These are phyloP conservation scores for Goffeauzyma gilvescens DNA, from an alignment of 768 basidiomycete genomes.

Conservation along the genomic window DNA sequence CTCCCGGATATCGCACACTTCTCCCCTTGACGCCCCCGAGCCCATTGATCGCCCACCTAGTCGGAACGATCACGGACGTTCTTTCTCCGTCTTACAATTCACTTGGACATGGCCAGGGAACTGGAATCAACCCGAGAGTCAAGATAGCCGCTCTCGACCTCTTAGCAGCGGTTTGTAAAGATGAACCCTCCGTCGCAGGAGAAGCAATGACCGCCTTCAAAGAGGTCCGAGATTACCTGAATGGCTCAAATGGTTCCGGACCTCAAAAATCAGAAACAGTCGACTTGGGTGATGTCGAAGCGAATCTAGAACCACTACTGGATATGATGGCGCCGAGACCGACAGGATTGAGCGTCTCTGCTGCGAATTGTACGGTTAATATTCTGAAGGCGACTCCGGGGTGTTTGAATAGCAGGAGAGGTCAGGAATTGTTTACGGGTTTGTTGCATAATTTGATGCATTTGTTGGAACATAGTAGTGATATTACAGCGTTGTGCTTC, in stretches of 20 bases:
- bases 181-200: slow-evolving; percentile 14
- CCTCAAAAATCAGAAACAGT: too few relatives aligned
- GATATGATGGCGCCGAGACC: background rate
- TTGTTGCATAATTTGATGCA: background rate
- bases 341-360: background rate
- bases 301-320: background rate
- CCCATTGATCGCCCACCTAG: background rate
- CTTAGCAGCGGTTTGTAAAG: slow-evolving; percentile 20
- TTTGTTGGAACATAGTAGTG: background rate
- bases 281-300: slow-evolving; percentile 1
- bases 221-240: too few relatives aligned
- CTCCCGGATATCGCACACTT: too few relatives aligned
- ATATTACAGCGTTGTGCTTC: too few relatives aligned
- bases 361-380: background rate
- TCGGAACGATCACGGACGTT: background rate
- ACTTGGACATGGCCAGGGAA: background rate
- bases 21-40: too few relatives aligned
- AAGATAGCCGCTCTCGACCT: slow-evolving; percentile 27
- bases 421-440: background rate
- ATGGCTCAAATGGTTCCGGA: too few relatives aligned
- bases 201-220: slow-evolving; percentile 2
- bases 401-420: background rate
- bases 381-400: background rate
- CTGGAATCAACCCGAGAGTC: slow-evolving; percentile 2
- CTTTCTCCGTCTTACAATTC: background rate